Conservation (phyloP, 345 rosid genomes). For the Gossypium ekmanianum region DNA sequence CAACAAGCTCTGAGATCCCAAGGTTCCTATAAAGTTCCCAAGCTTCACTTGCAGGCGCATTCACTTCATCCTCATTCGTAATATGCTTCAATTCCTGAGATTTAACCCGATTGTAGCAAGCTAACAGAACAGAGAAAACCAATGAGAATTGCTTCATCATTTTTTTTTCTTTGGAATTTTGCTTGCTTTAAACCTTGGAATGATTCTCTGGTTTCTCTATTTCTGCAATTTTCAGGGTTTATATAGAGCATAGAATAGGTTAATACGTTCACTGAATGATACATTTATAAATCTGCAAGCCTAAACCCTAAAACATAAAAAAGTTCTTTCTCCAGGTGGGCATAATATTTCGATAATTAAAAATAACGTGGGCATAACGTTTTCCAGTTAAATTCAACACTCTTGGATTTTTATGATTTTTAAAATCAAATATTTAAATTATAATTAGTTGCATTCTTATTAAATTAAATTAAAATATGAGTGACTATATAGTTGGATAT, state of each 20-base stretch:
- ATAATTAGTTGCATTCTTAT: too few relatives aligned
- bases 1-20: neutral
- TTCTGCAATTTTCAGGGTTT: neutral
- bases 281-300: too few relatives aligned
- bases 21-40: conserved; percentile 1
- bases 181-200: neutral
- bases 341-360: too few relatives aligned
- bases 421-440: too few relatives aligned
- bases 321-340: too few relatives aligned
- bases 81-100: neutral
- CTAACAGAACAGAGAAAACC: neutral
- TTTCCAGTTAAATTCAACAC: too few relatives aligned
- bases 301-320: too few relatives aligned
- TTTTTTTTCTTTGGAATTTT: too few relatives aligned
- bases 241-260: neutral
- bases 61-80: neutral
- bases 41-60: neutral
- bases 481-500: too few relatives aligned
- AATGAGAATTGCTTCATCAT: neutral
- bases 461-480: too few relatives aligned
- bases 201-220: neutral
- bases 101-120: neutral
- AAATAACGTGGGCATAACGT: too few relatives aligned
- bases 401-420: too few relatives aligned
- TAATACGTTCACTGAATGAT: neutral